These are phyloP conservation scores for Aspergillus brasiliensis DNA, from an alignment of 2,329 filamentous ascomycete genomes.

Conservation along the genomic window DNA sequence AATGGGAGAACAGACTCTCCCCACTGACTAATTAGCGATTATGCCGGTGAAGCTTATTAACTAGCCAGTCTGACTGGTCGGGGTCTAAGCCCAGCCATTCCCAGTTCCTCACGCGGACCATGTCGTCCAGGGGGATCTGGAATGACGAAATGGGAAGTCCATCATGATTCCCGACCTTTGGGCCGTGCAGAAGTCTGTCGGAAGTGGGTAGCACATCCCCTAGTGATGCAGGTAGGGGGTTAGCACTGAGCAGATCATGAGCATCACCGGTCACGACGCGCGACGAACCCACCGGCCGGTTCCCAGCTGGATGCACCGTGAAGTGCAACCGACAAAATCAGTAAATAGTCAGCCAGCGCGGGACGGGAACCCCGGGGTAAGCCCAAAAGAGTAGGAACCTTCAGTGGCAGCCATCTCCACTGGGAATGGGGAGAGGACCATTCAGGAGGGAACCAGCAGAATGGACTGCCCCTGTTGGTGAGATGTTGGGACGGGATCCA, in stretches of 20 bases:
- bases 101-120: neutral
- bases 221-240: neutral
- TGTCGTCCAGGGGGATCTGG: neutral
- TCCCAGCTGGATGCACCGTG: neutral
- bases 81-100: neutral
- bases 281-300: no score
- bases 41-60: neutral
- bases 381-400: no score
- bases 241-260: neutral
- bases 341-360: no score
- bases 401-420: no score
- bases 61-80: neutral
- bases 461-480: no score
- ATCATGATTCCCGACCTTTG: neutral
- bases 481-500: no score
- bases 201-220: neutral
- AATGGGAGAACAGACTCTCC: neutral
- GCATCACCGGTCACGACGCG: no score
- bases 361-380: no score
- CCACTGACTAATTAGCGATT: neutral
- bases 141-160: neutral
- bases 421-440: no score
- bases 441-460: no score
- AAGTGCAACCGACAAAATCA: neutral
- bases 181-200: neutral